Evolutionary conservation across 805 yeast genomes (phyloP).

Genomic region (Candida silvatica): DNA sequence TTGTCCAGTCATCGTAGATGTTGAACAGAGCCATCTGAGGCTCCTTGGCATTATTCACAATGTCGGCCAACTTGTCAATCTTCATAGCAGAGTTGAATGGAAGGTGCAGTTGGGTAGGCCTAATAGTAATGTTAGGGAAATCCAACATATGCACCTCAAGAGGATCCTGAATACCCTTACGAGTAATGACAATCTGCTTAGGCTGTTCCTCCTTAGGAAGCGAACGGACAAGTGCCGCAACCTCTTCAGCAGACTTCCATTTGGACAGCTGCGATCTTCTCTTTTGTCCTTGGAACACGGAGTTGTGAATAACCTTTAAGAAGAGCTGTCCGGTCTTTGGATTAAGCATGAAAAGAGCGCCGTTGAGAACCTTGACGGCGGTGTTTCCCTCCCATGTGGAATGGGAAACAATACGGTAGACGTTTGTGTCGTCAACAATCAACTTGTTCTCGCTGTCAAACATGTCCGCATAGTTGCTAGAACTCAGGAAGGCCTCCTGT

Average conservation of each 20-base stretch:
- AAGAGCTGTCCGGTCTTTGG: slow-evolving; percentile 89
- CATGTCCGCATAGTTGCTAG: slow-evolving; percentile 83
- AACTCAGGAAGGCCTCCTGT: slow-evolving; percentile 82
- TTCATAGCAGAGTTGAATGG: slow-evolving; percentile 86
- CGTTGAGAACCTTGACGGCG: slow-evolving; percentile 88
- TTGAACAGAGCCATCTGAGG: slow-evolving; percentile 90
- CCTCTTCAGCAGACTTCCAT: slow-evolving; percentile 98
- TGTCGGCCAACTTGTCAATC: slow-evolving; percentile 68
- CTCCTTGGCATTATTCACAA: slow-evolving; percentile 80
- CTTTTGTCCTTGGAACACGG: slow-evolving; percentile 96
- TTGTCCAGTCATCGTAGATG: slow-evolving; percentile 91
- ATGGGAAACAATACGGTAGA: slow-evolving; percentile 87
- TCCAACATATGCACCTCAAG: slow-evolving; percentile 95
- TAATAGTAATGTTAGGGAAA: slow-evolving; percentile 83
- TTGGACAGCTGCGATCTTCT: slow-evolving; percentile 88
- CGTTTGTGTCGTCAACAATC: slow-evolving; percentile 90
- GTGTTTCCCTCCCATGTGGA: slow-evolving; percentile 88
- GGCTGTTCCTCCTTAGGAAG: slow-evolving; percentile 94
- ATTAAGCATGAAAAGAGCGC: slow-evolving; percentile 82
- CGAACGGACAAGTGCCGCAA: slow-evolving; percentile 82
- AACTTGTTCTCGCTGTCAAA: slow-evolving; percentile 78
- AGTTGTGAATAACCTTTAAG: slow-evolving; percentile 82
- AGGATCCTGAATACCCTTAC: slow-evolving; percentile 91
- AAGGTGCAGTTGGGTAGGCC: slow-evolving; percentile 81
- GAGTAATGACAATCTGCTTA: slow-evolving; percentile 78